phyloP scores from a whole-genome alignment of 2,329 filamentous ascomycete genomes.

The Cercospora citrullina region DNA sequence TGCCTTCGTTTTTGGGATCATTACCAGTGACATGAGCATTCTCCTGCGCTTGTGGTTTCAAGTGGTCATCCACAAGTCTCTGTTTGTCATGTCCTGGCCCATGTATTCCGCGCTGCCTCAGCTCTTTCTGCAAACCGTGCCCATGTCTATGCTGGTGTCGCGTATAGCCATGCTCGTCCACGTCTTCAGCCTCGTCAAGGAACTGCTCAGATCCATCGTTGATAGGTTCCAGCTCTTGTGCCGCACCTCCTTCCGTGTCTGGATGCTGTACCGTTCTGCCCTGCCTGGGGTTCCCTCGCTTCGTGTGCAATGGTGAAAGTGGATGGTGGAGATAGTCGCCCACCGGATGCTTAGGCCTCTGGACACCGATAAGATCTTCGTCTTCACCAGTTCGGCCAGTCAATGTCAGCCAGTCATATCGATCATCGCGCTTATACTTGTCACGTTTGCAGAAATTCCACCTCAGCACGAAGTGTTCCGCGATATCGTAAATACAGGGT shows the following conservation, averaged over 20 bases:
- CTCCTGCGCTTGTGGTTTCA: slow-evolving; percentile 31
- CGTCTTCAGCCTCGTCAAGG: slow-evolving; percentile 31
- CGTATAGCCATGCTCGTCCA: slow-evolving; percentile 39
- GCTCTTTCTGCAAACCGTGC: slow-evolving; percentile 33
- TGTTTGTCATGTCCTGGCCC: slow-evolving; percentile 22
- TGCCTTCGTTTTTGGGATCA: slow-evolving; percentile 37
- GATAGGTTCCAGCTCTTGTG: slow-evolving; percentile 12
- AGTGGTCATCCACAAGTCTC: slow-evolving; percentile 9
- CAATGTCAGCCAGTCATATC: slow-evolving; percentile 82
- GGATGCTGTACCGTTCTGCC: slow-evolving; percentile 34
- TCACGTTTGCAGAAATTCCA: slow-evolving; percentile 98
- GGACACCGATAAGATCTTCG: slow-evolving; percentile 84
- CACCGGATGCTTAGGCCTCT: slow-evolving; percentile 83
- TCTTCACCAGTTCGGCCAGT: slow-evolving; percentile 73
- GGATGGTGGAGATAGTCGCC: slow-evolving; percentile 86
- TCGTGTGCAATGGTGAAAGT: slow-evolving; percentile 65
- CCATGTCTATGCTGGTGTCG: slow-evolving; percentile 34
- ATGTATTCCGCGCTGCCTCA: slow-evolving; percentile 26
- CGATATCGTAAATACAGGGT: slow-evolving; percentile 87
- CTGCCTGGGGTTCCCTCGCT: slow-evolving; percentile 53
- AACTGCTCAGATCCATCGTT: slow-evolving; percentile 30
- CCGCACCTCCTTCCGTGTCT: slow-evolving; percentile 16
- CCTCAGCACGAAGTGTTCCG: slow-evolving; percentile 88
- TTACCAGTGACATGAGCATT: slow-evolving; percentile 38
- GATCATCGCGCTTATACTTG: slow-evolving; percentile 88